Evolutionary conservation across 768 basidiomycete genomes (phyloP).

Genomic region (Termitomyces sp.): DNA sequence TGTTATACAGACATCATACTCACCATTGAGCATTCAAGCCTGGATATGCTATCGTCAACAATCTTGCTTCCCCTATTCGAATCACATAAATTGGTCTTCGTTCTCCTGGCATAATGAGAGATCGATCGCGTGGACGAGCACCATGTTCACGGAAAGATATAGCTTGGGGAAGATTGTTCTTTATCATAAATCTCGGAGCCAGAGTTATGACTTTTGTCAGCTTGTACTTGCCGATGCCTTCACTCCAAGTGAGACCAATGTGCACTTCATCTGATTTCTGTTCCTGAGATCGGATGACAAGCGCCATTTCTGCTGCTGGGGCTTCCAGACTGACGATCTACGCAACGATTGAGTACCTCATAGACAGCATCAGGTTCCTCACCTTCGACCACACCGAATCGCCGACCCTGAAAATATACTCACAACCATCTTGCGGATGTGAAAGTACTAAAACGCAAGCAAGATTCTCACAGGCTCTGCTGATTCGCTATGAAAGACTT

Average conservation of each 20-base stretch:
- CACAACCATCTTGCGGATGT: slow-evolving; percentile 75
- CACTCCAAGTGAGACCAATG: slow-evolving; percentile 85
- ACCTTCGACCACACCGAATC: slow-evolving; percentile 92
- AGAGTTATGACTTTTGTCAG: slow-evolving; percentile 90
- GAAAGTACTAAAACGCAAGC: slow-evolving; percentile 62
- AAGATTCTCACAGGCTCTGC: background rate
- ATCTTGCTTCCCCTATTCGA: slow-evolving; percentile 58
- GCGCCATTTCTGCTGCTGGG: slow-evolving; percentile 81
- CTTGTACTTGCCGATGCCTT: slow-evolving; percentile 97
- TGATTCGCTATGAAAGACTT: slow-evolving; percentile 20
- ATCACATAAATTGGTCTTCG: slow-evolving; percentile 63
- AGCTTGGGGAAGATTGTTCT: slow-evolving; percentile 65
- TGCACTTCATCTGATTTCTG: slow-evolving; percentile 68
- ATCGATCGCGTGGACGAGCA: slow-evolving; percentile 55
- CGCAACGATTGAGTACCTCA: background rate
- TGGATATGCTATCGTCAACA: slow-evolving; percentile 83
- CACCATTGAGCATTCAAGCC: slow-evolving; percentile 82
- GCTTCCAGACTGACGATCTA: slow-evolving; percentile 79
- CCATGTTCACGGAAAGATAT: slow-evolving; percentile 87
- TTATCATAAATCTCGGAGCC: slow-evolving; percentile 85
- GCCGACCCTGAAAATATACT: slow-evolving; percentile 74
- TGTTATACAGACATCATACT: background rate
- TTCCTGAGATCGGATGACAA: slow-evolving; percentile 60
- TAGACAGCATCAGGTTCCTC: slow-evolving; percentile 1
- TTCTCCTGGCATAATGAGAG: slow-evolving; percentile 60